These are phyloP conservation scores for Arthrobotrys iridis DNA, from an alignment of 2,329 filamentous ascomycete species.

Conservation along the genomic window DNA sequence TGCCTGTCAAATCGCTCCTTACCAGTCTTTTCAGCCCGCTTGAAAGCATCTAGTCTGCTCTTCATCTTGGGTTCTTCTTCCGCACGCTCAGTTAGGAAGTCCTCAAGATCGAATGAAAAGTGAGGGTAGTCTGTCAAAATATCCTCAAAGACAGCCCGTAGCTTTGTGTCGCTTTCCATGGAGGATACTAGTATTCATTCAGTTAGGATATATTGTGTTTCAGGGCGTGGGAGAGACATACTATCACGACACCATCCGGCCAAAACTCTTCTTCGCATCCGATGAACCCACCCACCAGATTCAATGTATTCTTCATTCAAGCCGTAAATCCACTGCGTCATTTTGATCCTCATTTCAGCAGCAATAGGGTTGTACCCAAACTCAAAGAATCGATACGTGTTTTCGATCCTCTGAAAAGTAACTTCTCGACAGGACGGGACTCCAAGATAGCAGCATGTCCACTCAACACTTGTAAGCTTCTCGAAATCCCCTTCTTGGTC, in stretches of 20 bases:
- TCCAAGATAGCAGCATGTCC: conserved; percentile 38
- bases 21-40: conserved; percentile 15
- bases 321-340: conserved; percentile 45
- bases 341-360: conserved; percentile 24
- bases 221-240: background rate
- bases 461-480: conserved; percentile 37
- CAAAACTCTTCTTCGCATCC: conserved; percentile 17
- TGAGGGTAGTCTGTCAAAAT: conserved; percentile 5
- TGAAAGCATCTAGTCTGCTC: conserved; percentile 26
- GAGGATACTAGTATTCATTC: conserved; percentile 15
- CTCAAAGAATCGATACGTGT: conserved; percentile 28
- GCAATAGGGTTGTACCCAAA: conserved; percentile 29
- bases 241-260: conserved; percentile 47
- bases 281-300: conserved; percentile 27
- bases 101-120: conserved; percentile 29
- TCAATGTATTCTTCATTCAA: conserved; percentile 24
- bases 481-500: conserved; percentile 28
- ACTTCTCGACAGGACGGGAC: background rate
- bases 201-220: background rate
- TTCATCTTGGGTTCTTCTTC: conserved; percentile 23
- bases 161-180: conserved; percentile 17
- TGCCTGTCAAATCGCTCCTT: conserved; percentile 14
- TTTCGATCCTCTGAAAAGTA: conserved; percentile 21
- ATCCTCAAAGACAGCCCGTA: conserved; percentile 34
- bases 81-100: conserved; percentile 31